Base-by-base conservation (phyloP, 1,139 yeast genomes). In the Arxiozyma slooffiae region DNA sequence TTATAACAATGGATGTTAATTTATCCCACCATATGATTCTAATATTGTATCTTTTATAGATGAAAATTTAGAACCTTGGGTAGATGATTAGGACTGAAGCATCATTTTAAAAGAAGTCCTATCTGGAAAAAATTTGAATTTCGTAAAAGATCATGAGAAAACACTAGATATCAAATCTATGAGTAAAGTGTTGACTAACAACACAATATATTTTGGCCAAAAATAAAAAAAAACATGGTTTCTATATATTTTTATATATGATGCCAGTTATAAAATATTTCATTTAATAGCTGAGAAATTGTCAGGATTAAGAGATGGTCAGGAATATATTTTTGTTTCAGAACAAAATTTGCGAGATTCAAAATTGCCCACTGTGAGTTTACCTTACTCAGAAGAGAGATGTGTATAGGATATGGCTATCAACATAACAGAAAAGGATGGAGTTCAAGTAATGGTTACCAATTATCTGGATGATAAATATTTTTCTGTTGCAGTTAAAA, bases 381-480 rank as follows among this genome's bases (percentile, higher is more conserved):
- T 92, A 62, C 98, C 98, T 4, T 92, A 92, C 60, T 97, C 98
- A 0, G 98, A 92, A 67, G 98, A 92, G 62, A 79, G 80, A 55
- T 97, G 97, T 2, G 97, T 97, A 0, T 71, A 92, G 53, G 85
- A 81, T 56, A 62, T 83, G 48, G 92, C 96, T 0, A 82, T 82
- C 34, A 53, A 65, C 17, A 65, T 70, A 1, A 69, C 72, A 0
- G 71, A 73, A 46, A 61, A 60, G 1, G 55, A 62, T 18, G 76
- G 72, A 0, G 65, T 77, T 36, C 64, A 70, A 6, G 64, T 89
- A 43, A 92, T 90, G 2, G 60, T 92, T 7, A 96, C 97, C 2
- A 90, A 84, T 64, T 97, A 92, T 62, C 97, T 97, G 0, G 97
- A 92, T 68, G 98, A 97, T 1, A 97, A 92, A 66, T 73, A 97